phyloP scores from a whole-genome alignment of 768 basidiomycete genomes.

The Amanita subjunquillea region DNA sequence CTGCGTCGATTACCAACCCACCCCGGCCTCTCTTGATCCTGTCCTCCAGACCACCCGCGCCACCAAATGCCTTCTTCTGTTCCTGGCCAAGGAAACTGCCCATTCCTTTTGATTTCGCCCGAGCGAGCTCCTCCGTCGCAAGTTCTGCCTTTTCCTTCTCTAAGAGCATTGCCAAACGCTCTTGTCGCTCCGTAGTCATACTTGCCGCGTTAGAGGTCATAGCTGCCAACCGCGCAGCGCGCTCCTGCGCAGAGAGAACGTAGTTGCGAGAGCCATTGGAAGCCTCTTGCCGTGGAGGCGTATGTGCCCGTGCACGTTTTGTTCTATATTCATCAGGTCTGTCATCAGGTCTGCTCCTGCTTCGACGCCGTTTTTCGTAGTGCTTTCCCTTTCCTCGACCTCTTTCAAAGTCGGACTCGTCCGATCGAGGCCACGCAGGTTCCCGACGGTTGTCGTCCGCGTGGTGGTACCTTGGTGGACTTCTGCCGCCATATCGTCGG shows the following conservation, averaged over 20 bases:
- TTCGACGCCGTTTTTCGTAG: constrained; percentile 28
- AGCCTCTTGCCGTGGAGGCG: constrained; percentile 23
- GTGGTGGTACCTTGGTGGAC: constrained; percentile 17
- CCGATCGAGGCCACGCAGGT: constrained; percentile 35
- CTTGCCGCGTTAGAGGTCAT: constrained; percentile 72
- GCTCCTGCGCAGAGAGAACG: constrained; percentile 32
- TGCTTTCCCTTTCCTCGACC: constrained; percentile 14
- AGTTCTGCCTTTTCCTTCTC: constrained; percentile 72
- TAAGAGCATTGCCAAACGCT: constrained; percentile 56
- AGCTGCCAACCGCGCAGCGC: constrained; percentile 80
- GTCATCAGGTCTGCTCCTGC: constrained; percentile 22
- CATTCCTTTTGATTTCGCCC: constrained; percentile 67
- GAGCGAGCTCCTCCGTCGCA: constrained; percentile 58
- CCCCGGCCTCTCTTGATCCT: constrained; percentile 64
- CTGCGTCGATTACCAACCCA: constrained; percentile 57
- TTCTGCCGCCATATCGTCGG: constrained; percentile 19
- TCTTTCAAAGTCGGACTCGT: constrained; percentile 34
- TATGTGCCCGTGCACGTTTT: constrained; percentile 44
- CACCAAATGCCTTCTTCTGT: constrained; percentile 78
- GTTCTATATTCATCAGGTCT: constrained; percentile 15
- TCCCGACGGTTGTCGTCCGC: constrained; percentile 21
- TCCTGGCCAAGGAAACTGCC: constrained; percentile 76
- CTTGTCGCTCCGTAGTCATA: constrained; percentile 60
- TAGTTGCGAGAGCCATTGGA: constrained; percentile 14
- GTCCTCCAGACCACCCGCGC: constrained; percentile 68